Evolutionary conservation across 2,329 filamentous ascomycete genomes (phyloP).

Genomic region (Fusarium austroafricanum): DNA sequence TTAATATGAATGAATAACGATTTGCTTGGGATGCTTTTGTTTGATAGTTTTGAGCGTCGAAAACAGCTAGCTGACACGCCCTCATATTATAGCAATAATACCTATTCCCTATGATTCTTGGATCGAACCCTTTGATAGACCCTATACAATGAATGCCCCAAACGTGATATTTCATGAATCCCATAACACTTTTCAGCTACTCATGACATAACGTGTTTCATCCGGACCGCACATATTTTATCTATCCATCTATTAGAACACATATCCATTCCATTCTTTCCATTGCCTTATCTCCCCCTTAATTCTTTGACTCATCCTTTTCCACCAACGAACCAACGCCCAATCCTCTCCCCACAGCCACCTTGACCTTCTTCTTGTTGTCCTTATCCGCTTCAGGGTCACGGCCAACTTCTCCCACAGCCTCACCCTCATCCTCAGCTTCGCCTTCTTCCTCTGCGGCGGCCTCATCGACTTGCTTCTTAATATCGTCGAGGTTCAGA

Average conservation of each 20-base stretch:
- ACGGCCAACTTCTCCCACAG: conserved; percentile 73
- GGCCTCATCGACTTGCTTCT: conserved; percentile 57
- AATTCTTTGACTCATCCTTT: conserved; percentile 67
- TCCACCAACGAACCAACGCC: conserved; percentile 85
- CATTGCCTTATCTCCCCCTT: background rate
- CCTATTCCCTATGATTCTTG: background rate
- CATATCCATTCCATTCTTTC: background rate
- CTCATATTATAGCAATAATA: background rate
- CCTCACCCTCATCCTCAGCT: conserved; percentile 73
- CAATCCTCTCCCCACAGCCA: conserved; percentile 83
- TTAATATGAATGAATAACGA: background rate
- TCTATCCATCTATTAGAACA: conserved; percentile 46
- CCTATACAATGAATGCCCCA: background rate
- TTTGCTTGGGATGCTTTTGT: background rate
- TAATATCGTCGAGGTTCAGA: conserved; percentile 78
- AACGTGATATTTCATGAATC: background rate
- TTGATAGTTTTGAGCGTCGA: background rate
- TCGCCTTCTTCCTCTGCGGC: conserved; percentile 57
- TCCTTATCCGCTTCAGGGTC: conserved; percentile 55
- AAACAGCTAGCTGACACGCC: background rate
- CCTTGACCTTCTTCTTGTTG: conserved; percentile 74
- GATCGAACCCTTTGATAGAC: background rate
- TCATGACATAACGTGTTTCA: conserved; percentile 25
- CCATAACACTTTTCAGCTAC: background rate
- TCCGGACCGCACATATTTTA: conserved; percentile 30